phyloP scores from a whole-genome alignment of 2,329 filamentous ascomycete species.

The Aspergillus ochraceoroseus region DNA sequence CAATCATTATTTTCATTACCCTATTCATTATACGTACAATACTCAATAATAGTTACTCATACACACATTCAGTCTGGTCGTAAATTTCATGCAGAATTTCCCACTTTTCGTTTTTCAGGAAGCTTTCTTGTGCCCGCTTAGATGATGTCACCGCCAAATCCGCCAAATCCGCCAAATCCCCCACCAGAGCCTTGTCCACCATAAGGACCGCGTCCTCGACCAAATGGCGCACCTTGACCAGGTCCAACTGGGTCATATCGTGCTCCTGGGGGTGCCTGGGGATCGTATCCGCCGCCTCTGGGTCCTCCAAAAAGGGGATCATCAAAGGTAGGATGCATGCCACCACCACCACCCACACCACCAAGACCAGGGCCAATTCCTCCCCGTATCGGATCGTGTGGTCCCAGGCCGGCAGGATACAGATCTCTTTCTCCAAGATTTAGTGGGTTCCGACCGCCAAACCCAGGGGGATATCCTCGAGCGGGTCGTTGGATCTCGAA shows the following conservation, averaged over 20 bases:
- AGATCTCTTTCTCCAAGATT: slow-evolving; percentile 81
- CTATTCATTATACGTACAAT: neutral
- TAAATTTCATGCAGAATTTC: slow-evolving; percentile 2
- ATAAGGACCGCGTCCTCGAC: slow-evolving; percentile 28
- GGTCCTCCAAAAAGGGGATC: slow-evolving; percentile 74
- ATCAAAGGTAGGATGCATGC: slow-evolving; percentile 96
- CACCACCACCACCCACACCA: slow-evolving; percentile 65
- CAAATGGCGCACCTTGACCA: slow-evolving; percentile 50
- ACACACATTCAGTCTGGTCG: slow-evolving; percentile 2
- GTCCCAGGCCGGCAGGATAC: slow-evolving; percentile 79
- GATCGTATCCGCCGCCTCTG: slow-evolving; percentile 54
- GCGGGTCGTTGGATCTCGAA: slow-evolving; percentile 71
- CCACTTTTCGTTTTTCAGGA: neutral
- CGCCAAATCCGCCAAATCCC: slow-evolving; percentile 46
- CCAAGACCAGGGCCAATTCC: slow-evolving; percentile 59
- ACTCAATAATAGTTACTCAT: neutral
- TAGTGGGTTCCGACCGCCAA: slow-evolving; percentile 54
- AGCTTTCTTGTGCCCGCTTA: slow-evolving; percentile 23
- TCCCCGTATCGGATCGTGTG: slow-evolving; percentile 71
- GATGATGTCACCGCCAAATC: slow-evolving; percentile 43
- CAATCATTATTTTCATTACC: neutral
- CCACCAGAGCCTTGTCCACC: slow-evolving; percentile 42
- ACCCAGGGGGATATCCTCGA: slow-evolving; percentile 44
- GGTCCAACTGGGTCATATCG: slow-evolving; percentile 84
- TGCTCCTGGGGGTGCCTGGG: slow-evolving; percentile 78